These are phyloP conservation scores for Vanderwaltozyma yarrowii DNA, from an alignment of 805 yeast species.

Conservation along the genomic window DNA sequence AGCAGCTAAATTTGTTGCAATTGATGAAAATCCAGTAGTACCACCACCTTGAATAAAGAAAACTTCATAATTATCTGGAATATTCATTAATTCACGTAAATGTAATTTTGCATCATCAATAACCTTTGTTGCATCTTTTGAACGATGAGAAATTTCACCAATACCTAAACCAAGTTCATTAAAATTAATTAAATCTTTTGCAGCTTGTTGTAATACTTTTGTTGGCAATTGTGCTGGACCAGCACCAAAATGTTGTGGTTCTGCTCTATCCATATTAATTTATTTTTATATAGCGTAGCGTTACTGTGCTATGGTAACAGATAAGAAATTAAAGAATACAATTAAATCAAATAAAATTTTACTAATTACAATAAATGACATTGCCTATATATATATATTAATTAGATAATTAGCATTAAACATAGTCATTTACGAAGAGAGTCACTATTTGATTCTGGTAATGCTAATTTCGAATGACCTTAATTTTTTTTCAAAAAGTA, in stretches of 20 bases:
- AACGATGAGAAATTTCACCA: slow-evolving; percentile 95
- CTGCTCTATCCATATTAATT: slow-evolving; percentile 43
- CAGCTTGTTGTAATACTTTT: slow-evolving; percentile 76
- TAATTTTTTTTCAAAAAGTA: background rate
- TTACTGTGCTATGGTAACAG: too few relatives aligned
- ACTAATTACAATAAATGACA: too few relatives aligned
- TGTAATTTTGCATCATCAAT: slow-evolving; percentile 67
- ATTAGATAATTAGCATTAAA: too few relatives aligned
- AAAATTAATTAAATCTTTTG: slow-evolving; percentile 67
- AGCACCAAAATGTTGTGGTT: slow-evolving; percentile 89
- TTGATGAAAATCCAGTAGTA: slow-evolving; percentile 86
- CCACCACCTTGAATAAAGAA: slow-evolving; percentile 98
- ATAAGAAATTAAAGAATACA: too few relatives aligned
- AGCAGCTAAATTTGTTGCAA: slow-evolving; percentile 74
- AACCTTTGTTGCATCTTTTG: slow-evolving; percentile 67
- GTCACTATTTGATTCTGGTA: background rate
- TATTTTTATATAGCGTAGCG: background rate
- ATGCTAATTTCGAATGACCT: background rate
- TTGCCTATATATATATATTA: too few relatives aligned
- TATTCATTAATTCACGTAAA: slow-evolving; percentile 49
- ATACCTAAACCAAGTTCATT: slow-evolving; percentile 68
- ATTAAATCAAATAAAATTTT: too few relatives aligned
- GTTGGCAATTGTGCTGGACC: slow-evolving; percentile 95
- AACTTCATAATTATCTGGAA: slow-evolving; percentile 91
- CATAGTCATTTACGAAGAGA: too few relatives aligned